Evolutionary conservation across 768 basidiomycete genomes (phyloP).

Genomic region (Naganishia friedmannii): DNA sequence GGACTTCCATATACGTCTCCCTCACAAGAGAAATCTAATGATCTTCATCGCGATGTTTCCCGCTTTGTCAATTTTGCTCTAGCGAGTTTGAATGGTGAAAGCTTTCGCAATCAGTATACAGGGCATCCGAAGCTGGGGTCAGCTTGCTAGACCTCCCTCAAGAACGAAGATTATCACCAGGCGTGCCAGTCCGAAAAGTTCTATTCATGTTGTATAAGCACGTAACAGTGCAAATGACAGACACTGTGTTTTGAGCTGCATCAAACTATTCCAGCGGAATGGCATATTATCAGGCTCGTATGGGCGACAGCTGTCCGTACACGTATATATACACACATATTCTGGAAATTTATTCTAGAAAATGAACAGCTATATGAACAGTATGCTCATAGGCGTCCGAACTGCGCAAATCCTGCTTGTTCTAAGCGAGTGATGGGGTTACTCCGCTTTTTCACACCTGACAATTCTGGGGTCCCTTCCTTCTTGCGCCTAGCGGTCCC

Average conservation of each 20-base stretch:
- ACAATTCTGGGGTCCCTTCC: neutral
- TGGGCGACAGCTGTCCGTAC: no score
- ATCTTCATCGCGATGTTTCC: neutral
- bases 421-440: neutral
- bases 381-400: neutral
- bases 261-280: neutral
- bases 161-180: neutral
- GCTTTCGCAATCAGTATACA: neutral
- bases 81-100: conserved; percentile 5
- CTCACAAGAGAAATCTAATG: neutral
- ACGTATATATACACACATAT: no score
- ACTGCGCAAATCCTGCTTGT: neutral
- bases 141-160: neutral
- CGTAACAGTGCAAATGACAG: neutral
- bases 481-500: no score
- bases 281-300: neutral
- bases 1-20: neutral
- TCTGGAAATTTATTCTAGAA: neutral
- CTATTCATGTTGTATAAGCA: neutral
- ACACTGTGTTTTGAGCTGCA: neutral
- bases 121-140: neutral
- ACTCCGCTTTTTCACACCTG: neutral
- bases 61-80: neutral
- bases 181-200: neutral
- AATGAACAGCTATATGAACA: neutral